Percentiles rank a stretch among this genome's conserved stretches.
These are phyloP conservation scores for Claviceps sp. DNA, from an alignment of 2,329 filamentous ascomycete genomes.

Conservation along the genomic window DNA sequence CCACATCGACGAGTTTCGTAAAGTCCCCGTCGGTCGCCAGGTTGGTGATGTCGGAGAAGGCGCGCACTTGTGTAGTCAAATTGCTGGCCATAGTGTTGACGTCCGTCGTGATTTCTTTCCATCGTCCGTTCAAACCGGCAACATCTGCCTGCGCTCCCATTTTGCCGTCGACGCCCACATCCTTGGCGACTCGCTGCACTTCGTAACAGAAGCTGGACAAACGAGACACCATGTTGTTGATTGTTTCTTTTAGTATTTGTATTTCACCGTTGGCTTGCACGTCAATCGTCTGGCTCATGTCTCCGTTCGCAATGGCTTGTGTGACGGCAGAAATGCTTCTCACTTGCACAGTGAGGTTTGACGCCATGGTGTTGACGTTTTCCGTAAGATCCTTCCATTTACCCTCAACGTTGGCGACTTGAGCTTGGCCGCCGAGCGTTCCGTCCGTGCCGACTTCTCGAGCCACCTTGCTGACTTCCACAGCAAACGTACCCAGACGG, in stretches of 20 bases:
- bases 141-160: constrained; percentile 97
- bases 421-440: constrained; percentile 82
- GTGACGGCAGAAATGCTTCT: constrained; percentile 89
- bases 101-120: constrained; percentile 97
- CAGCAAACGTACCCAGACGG: constrained; percentile 87
- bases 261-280: constrained; percentile 94
- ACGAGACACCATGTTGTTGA: constrained; percentile 97
- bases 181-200: constrained; percentile 87
- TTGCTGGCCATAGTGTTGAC: constrained; percentile 84
- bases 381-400: constrained; percentile 97
- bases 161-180: constrained; percentile 94
- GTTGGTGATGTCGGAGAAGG: constrained; percentile 98
- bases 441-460: constrained; percentile 95
- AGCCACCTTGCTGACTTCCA: constrained; percentile 90
- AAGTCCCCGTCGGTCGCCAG: constrained; percentile 94
- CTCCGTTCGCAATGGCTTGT: constrained; percentile 86
- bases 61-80: constrained; percentile 84
- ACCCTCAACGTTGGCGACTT: constrained; percentile 88
- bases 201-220: constrained; percentile 93
- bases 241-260: constrained; percentile 83
- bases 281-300: constrained; percentile 92
- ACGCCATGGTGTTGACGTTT: constrained; percentile 69
- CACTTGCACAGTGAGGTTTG: constrained; percentile 60
- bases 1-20: constrained; percentile 89
- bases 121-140: constrained; percentile 80